Conservation (phyloP, 2,329 filamentous ascomycete species). For the Camillea tinctor region DNA sequence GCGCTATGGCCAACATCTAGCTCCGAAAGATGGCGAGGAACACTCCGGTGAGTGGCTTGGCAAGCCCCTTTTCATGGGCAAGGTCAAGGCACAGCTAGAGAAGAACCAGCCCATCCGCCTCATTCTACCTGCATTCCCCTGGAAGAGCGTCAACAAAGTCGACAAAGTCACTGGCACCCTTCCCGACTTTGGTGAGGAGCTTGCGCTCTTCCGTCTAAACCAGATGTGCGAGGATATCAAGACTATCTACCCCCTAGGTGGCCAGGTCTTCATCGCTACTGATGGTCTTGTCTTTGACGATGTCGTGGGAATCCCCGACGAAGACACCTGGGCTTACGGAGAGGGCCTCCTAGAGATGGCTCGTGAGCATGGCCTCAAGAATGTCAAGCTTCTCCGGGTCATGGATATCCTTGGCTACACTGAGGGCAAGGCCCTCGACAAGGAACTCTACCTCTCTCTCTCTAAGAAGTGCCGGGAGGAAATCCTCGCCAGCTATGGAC, state of each 20-base stretch:
- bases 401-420: slow-evolving; percentile 42
- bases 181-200: slow-evolving; percentile 52
- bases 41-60: neutral
- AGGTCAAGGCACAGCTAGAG: neutral
- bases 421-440: slow-evolving; percentile 36
- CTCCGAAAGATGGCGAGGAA: neutral
- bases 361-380: slow-evolving; percentile 35
- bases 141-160: slow-evolving; percentile 53
- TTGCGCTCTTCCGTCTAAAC: slow-evolving; percentile 48
- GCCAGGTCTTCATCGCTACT: slow-evolving; percentile 47
- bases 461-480: slow-evolving; percentile 45
- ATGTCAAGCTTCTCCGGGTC: slow-evolving; percentile 47
- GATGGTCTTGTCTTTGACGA: slow-evolving; percentile 56
- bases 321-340: slow-evolving; percentile 49
- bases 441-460: slow-evolving; percentile 48
- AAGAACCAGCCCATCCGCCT: slow-evolving; percentile 1
- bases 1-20: slow-evolving; percentile 1
- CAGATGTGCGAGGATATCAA: slow-evolving; percentile 45
- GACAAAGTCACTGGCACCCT: slow-evolving; percentile 52
- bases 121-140: slow-evolving; percentile 54
- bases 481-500: slow-evolving; percentile 44
- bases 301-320: slow-evolving; percentile 47
- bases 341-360: slow-evolving; percentile 42
- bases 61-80: slow-evolving; percentile 2
- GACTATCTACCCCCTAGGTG: slow-evolving; percentile 45